These are phyloP conservation scores for Alternaria gaisen DNA, from an alignment of 2,329 filamentous ascomycete genomes.

Conservation along the genomic window DNA sequence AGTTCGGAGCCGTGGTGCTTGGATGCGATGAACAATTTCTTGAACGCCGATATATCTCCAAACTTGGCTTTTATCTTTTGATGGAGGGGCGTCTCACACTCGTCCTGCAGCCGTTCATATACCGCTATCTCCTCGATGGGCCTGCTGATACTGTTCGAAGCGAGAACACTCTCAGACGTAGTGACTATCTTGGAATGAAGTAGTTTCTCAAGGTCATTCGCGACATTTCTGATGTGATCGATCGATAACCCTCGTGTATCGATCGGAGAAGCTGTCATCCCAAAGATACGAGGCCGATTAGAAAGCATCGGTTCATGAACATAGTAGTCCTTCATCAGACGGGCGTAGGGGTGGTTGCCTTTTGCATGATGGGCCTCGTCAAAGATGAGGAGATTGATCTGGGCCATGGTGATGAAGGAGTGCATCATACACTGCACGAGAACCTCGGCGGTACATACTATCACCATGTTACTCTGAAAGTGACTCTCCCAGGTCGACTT, in stretches of 20 bases:
- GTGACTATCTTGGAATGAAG: constrained; percentile 87
- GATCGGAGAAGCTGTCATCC: constrained; percentile 96
- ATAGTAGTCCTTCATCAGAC: constrained; percentile 90
- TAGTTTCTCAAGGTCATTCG: constrained; percentile 75
- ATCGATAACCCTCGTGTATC: constrained; percentile 68
- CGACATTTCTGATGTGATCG: constrained; percentile 74
- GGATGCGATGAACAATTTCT: constrained; percentile 67
- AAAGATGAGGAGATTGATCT: constrained; percentile 90
- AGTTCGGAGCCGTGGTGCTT: constrained; percentile 70
- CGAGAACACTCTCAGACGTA: constrained; percentile 66
- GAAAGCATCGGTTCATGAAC: constrained; percentile 55
- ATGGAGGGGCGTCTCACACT: constrained; percentile 72
- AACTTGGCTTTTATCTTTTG: constrained; percentile 63
- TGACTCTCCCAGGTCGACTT: constrained; percentile 67
- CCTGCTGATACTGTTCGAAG: constrained; percentile 66
- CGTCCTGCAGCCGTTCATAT: constrained; percentile 62
- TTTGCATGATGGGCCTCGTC: constrained; percentile 98
- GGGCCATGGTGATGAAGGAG: constrained; percentile 79
- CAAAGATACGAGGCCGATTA: constrained; percentile 79
- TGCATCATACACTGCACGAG: constrained; percentile 79
- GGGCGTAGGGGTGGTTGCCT: constrained; percentile 88
- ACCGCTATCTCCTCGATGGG: constrained; percentile 67
- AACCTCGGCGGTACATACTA: constrained; percentile 93
- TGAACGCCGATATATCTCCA: constrained; percentile 62
- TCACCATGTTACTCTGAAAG: constrained; percentile 74